Base-by-base conservation (phyloP, 306 rosid species). In the Bauhinia variegata region DNA sequence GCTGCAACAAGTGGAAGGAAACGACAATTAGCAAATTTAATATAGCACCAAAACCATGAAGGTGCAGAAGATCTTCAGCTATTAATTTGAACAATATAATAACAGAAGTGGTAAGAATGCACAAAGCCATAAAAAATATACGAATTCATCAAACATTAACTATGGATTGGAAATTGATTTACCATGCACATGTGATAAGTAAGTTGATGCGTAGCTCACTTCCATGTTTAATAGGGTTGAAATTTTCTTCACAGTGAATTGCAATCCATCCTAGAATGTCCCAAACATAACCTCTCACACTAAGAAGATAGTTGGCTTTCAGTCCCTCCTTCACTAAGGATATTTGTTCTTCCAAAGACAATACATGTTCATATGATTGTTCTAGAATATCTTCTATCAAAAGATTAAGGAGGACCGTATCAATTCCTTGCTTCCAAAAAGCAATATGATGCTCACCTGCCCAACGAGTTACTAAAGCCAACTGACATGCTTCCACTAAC, bases 211-310 rank as follows among this genome's bases (percentile, higher is more conserved):
- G 63, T 78, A 68, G 64, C 34, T 79, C 79, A 46, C 64, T 84
- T 67, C 72, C 81, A 64, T 56, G 63, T 5, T 62, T 56, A 38
- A 38, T 41, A 36, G 81, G 83, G 70, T 80, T 65, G 63, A 88
- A 82, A 72, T 74, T 88, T 82, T 84, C 88, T 67, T 75, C 75
- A 48, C 80, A 82, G 65, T 89, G 91, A 55, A 79, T 70, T 32
- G 78, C 80, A 70, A 92, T 92, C 84, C 88, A 86, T 71, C 98
- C 96, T 47, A 92, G 91, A 84, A 87, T 87, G 78, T 92, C 89
- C 98, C 93, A 92, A 65, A 83, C 33, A 53, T 82, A 84, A 62
- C 69, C 75, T 78, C 93, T 89, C 71, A 82, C 62, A 61, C 60
- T 74, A 75, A 77, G 77, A 60, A 81, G 76, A 61, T 74, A 64